Percentiles rank a stretch among this genome's conserved stretches.
phyloP scores from a whole-genome alignment of 2,329 filamentous ascomycete genomes.

The Ascochyta pisi region DNA sequence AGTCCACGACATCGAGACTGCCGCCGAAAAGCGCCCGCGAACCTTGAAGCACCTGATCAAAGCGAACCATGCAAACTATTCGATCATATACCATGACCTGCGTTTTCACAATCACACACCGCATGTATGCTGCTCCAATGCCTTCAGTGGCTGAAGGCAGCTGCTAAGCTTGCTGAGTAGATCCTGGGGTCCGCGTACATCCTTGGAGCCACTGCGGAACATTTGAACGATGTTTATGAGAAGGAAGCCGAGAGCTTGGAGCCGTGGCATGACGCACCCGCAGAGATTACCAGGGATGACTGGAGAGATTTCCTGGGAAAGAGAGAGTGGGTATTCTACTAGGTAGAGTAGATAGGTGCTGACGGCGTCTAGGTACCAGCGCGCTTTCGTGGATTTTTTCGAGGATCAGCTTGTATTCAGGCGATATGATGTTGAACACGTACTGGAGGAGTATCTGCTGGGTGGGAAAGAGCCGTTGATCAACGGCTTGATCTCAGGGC shows the following conservation, averaged over 20 bases:
- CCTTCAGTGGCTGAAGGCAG: slow-evolving; percentile 27
- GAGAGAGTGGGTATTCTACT: slow-evolving; percentile 58
- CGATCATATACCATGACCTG: slow-evolving; percentile 78
- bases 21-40: slow-evolving; percentile 77
- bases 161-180: slow-evolving; percentile 50
- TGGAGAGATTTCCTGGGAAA: slow-evolving; percentile 87
- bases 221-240: slow-evolving; percentile 84
- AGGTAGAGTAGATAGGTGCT: slow-evolving; percentile 9
- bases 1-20: slow-evolving; percentile 80
- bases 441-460: slow-evolving; percentile 79
- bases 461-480: slow-evolving; percentile 77
- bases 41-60: slow-evolving; percentile 89
- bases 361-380: slow-evolving; percentile 69
- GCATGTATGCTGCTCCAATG: slow-evolving; percentile 61
- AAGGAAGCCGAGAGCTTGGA: slow-evolving; percentile 74
- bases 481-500: slow-evolving; percentile 78
- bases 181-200: slow-evolving; percentile 85
- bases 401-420: slow-evolving; percentile 83
- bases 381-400: slow-evolving; percentile 93
- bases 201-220: slow-evolving; percentile 74
- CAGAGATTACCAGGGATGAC: slow-evolving; percentile 81
- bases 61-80: slow-evolving; percentile 89
- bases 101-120: slow-evolving; percentile 83
- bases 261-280: slow-evolving; percentile 82
- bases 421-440: slow-evolving; percentile 82